Base-by-base conservation (phyloP, 129 eudicot species). In the Artemisia annua region DNA sequence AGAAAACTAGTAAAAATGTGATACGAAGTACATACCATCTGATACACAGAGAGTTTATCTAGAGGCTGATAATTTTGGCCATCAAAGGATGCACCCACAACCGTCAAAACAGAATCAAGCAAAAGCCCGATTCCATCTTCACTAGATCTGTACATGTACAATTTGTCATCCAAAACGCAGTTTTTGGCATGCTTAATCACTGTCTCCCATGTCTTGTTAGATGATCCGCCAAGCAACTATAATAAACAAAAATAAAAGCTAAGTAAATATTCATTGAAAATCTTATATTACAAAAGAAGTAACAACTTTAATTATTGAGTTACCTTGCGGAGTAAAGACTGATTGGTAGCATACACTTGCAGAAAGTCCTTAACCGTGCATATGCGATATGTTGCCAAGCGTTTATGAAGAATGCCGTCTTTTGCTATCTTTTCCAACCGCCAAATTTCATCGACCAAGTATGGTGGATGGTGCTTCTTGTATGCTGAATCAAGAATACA, bases 361-460 rank as follows among this genome's bases (percentile, higher is more conserved):
- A 91, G 81, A 60, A 91, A 75, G 17, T 85, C 89, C 71, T 82
- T 53, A 39, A 91, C 96, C 2, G 75, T 70, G 67, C 15, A 43
- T 53, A 91, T 83, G 17, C 82, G 79, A 6, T 20, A 14, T 9
- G 56, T 19, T 19, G 63, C 66, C 78, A 88, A 75, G 35, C 80
- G 71, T 72, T 79, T 77, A 54, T 84, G 88, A 66, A 81, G 81
- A 35, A 76, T 72, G 20, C 97, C 97, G 6, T 84, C 87, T 85
- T 88, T 88, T 11, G 92, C 93, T 66, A 91, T 91, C 66, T 74
- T 83, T 39, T 81, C 82, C 87, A 91, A 79, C 11, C 93, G 89
- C 97, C 97, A 1, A 0, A 87, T 70, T 19, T 88, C 89, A 68
- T 92, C 97, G 30, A 17, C 73, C 71, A 81, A 65, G 19, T 78